Evolutionary conservation across 768 basidiomycete genomes (phyloP).

Genomic region (Termitomyces sp.): DNA sequence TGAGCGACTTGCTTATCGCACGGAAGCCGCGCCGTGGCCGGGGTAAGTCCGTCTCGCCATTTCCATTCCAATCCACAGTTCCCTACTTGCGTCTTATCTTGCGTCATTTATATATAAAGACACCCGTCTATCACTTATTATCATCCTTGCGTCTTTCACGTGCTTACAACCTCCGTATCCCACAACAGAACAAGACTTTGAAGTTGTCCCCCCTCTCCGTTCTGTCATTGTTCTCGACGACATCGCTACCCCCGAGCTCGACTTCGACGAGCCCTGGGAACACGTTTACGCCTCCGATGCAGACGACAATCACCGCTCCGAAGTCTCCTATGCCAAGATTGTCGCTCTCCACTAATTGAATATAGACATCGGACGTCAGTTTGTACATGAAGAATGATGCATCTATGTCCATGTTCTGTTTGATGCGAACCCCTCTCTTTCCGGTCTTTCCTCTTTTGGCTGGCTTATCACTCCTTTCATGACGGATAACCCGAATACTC

Average conservation of each 20-base stretch:
- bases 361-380: not conserved
- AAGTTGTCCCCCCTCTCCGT: constrained; percentile 47
- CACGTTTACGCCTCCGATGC: constrained; percentile 38
- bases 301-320: constrained; percentile 19
- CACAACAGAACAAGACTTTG: constrained; percentile 44
- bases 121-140: not conserved
- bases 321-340: constrained; percentile 39
- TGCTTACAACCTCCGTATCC: constrained; percentile 1
- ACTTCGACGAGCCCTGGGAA: constrained; percentile 56
- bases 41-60: constrained; percentile 25
- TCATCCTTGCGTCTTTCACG: not conserved
- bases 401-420: not conserved
- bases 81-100: not conserved
- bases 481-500: not conserved
- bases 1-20: constrained; percentile 20
- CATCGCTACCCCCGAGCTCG: constrained; percentile 27
- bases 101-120: not conserved
- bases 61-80: not conserved
- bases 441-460: not conserved
- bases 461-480: not conserved
- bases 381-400: not conserved
- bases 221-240: constrained; percentile 60
- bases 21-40: constrained; percentile 35
- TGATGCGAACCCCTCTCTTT: not conserved
- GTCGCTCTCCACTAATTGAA: constrained; percentile 11